Conservation (phyloP, 331 rosid genomes). For the Spiraea crenata region DNA sequence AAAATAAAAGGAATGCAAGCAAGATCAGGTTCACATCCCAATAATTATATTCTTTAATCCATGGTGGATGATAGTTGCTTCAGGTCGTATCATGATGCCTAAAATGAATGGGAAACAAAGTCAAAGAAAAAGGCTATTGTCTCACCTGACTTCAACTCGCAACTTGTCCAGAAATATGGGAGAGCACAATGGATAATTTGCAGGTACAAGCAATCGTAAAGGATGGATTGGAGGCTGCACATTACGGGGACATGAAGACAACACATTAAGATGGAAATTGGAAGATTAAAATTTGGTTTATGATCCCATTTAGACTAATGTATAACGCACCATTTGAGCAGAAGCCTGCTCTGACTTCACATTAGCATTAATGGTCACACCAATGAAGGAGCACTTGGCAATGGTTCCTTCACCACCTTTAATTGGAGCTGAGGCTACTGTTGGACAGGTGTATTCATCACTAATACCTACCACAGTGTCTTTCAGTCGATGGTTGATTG, state of each 20-base stretch:
- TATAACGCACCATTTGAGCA: constrained; percentile 58
- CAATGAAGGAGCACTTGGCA: constrained; percentile 76
- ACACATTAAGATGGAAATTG: constrained; percentile 4
- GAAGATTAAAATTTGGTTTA: neutral
- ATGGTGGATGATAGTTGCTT: too few relatives aligned
- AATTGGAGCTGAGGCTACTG: constrained; percentile 48
- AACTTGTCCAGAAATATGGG: too few relatives aligned
- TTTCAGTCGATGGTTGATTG: constrained; percentile 77
- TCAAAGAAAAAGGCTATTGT: too few relatives aligned
- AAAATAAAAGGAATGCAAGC: too few relatives aligned
- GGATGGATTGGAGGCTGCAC: too few relatives aligned
- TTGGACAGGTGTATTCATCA: constrained; percentile 69
- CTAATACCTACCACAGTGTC: constrained; percentile 76
- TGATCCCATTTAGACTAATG: neutral
- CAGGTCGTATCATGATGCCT: too few relatives aligned
- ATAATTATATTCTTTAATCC: too few relatives aligned
- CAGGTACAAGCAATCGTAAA: too few relatives aligned
- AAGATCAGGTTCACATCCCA: too few relatives aligned
- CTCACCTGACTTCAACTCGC: too few relatives aligned
- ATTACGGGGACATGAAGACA: constrained; percentile 27
- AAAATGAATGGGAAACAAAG: too few relatives aligned
- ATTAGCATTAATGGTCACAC: constrained; percentile 76
- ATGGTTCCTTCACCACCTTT: constrained; percentile 75
- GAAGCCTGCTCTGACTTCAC: constrained; percentile 72
- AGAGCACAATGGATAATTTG: too few relatives aligned